These are phyloP conservation scores for Candida sojae DNA, from an alignment of 1,139 yeast species.

Conservation along the genomic window DNA sequence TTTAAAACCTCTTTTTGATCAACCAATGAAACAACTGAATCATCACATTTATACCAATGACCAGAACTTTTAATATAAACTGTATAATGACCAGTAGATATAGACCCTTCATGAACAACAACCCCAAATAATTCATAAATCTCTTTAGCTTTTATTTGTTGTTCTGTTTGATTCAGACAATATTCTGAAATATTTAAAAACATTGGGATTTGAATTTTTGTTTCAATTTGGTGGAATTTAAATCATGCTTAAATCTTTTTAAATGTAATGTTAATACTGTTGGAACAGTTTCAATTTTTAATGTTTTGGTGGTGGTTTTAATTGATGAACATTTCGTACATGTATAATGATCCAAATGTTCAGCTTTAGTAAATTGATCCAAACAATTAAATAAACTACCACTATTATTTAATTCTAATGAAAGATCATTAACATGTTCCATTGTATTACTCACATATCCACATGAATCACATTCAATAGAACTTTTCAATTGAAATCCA, in stretches of 20 bases:
- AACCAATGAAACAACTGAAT: conserved; percentile 75
- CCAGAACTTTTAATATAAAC: conserved; percentile 76
- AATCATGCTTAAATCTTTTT: conserved; percentile 81
- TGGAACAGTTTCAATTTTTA: conserved; percentile 69
- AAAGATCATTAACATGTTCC: conserved; percentile 90
- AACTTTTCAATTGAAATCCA: conserved; percentile 94
- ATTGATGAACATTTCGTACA: conserved; percentile 66
- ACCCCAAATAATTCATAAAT: conserved; percentile 82
- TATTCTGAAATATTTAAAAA: conserved; percentile 71
- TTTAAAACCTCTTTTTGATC: conserved; percentile 63
- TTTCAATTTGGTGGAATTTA: conserved; percentile 68
- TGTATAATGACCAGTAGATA: conserved; percentile 92
- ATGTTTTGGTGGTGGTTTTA: conserved; percentile 69
- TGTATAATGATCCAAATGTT: conserved; percentile 71
- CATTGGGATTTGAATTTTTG: conserved; percentile 70
- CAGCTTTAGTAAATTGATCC: conserved; percentile 73
- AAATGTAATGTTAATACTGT: conserved; percentile 81
- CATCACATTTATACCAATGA: conserved; percentile 89
- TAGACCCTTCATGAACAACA: conserved; percentile 87
- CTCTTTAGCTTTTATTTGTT: conserved; percentile 25
- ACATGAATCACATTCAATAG: conserved; percentile 75
- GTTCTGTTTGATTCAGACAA: conserved; percentile 30
- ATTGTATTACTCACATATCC: conserved; percentile 62
- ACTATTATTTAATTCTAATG: conserved; percentile 62
- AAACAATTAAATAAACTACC: conserved; percentile 63